These are phyloP conservation scores for Clavispora vitiphila DNA, from an alignment of 805 yeast genomes.

Conservation along the genomic window DNA sequence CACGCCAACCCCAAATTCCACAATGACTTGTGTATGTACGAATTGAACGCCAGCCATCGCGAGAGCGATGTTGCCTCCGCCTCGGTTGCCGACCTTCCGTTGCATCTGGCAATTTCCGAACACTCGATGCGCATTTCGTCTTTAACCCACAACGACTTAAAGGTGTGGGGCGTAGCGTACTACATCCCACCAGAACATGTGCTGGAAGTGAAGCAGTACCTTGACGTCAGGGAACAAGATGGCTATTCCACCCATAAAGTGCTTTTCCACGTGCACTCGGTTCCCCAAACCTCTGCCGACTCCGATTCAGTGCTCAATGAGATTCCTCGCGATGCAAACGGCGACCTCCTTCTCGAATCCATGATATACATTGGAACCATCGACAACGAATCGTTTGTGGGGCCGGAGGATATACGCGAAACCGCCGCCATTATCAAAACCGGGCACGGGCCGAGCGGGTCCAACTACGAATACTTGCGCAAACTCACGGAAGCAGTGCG, in stretches of 20 bases:
- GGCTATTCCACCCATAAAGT: constrained; percentile 74
- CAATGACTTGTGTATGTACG: constrained; percentile 37
- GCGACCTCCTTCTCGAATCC: constrained; percentile 46
- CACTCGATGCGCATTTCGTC: constrained; percentile 9
- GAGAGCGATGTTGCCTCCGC: not conserved
- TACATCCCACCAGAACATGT: constrained; percentile 66
- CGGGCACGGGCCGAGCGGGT: constrained; percentile 77
- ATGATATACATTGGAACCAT: constrained; percentile 79
- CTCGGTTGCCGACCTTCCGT: constrained; percentile 7
- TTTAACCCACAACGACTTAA: constrained; percentile 39
- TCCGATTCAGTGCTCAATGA: constrained; percentile 3
- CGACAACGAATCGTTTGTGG: constrained; percentile 76
- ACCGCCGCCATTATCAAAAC: constrained; percentile 59
- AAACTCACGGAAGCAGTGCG: constrained; percentile 46
- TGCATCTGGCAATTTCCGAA: constrained; percentile 8
- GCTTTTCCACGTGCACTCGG: constrained; percentile 48
- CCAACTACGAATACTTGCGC: constrained; percentile 65
- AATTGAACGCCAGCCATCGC: constrained; percentile 10
- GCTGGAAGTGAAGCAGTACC: constrained; percentile 54
- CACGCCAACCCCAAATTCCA: constrained; percentile 35
- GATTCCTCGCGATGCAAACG: constrained; percentile 21
- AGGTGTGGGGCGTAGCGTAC: constrained; percentile 80
- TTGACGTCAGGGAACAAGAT: constrained; percentile 82
- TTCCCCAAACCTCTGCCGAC: constrained; percentile 3
- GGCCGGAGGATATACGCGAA: constrained; percentile 59